Conservation (phyloP, 441 rosid genomes). For the Erodium moschatum region DNA sequence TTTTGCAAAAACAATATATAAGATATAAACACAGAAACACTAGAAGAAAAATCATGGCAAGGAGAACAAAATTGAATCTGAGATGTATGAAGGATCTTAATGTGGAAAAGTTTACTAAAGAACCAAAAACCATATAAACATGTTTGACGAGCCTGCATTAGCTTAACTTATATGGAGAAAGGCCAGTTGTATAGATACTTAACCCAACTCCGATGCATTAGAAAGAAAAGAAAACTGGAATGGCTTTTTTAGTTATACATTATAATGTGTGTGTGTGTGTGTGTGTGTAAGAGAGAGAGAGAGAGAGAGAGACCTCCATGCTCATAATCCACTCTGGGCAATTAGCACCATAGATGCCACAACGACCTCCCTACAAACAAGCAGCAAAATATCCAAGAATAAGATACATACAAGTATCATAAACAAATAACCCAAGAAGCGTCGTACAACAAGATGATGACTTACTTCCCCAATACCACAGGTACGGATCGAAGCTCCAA, state of each 20-base stretch:
- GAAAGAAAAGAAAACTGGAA: background rate
- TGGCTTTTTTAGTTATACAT: background rate
- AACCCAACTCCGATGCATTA: background rate
- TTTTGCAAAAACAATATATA: constrained; percentile 15
- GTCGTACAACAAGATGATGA: background rate
- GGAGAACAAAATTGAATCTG: background rate
- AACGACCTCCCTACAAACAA: constrained; percentile 55
- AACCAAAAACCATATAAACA: background rate
- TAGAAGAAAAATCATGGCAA: background rate
- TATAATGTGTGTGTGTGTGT: background rate
- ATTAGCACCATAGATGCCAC: constrained; percentile 89
- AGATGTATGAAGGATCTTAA: background rate
- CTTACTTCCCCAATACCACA: constrained; percentile 71
- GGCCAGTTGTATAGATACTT: background rate
- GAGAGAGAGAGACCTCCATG: constrained; percentile 64
- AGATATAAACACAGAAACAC: constrained; percentile 11
- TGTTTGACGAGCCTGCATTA: background rate
- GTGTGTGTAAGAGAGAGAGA: background rate
- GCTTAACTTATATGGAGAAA: background rate
- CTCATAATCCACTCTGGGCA: constrained; percentile 83
- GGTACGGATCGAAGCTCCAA: constrained; percentile 72
- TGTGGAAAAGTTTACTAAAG: background rate
- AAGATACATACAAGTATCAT: background rate
- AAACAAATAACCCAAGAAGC: background rate
- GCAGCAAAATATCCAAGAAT: constrained; percentile 10